A percentile compares a stretch with the other conserved stretches of the same genome.
Conservation (phyloP, 352 stramenopile genomes). For the Phytophthora sansomeana region DNA sequence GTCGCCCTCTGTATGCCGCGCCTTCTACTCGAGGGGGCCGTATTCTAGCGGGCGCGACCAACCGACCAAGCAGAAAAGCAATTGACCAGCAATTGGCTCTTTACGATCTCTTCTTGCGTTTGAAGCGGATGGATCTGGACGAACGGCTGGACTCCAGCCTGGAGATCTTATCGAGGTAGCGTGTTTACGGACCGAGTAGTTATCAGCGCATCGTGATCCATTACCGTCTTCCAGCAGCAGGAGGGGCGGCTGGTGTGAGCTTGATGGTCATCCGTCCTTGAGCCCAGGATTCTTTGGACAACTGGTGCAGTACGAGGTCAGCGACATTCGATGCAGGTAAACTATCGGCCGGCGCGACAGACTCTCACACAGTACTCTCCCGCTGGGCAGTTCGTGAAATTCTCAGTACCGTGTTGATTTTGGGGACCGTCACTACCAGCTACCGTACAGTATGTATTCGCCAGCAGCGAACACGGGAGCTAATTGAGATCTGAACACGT, state of each 20-base stretch:
- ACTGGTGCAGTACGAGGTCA: neutral
- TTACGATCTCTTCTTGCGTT: neutral
- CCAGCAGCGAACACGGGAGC: neutral
- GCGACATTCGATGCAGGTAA: neutral
- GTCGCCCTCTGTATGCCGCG: conserved; percentile 1
- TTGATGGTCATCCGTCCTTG: neutral
- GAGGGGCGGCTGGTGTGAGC: neutral
- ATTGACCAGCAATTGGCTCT: neutral
- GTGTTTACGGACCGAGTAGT: neutral
- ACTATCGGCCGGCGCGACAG: neutral
- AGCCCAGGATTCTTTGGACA: neutral
- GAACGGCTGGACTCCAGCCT: too few relatives aligned
- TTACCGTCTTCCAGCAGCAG: neutral
- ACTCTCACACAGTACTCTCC: neutral
- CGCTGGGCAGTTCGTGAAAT: neutral
- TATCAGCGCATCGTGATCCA: neutral
- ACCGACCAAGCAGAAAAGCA: conserved; percentile 10
- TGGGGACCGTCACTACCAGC: too few relatives aligned
- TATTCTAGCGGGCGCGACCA: neutral
- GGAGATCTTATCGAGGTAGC: neutral
- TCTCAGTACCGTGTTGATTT: neutral
- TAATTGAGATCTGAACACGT: conserved; percentile 19
- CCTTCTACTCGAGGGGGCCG: neutral
- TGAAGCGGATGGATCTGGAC: neutral
- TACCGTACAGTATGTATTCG: too few relatives aligned